Evolutionary conservation across 225 moss, liverwort and hornwort species (phyloP), one percentile per base, ranked within the genome.

Genomic region (Sphagnum contortum): DNA sequence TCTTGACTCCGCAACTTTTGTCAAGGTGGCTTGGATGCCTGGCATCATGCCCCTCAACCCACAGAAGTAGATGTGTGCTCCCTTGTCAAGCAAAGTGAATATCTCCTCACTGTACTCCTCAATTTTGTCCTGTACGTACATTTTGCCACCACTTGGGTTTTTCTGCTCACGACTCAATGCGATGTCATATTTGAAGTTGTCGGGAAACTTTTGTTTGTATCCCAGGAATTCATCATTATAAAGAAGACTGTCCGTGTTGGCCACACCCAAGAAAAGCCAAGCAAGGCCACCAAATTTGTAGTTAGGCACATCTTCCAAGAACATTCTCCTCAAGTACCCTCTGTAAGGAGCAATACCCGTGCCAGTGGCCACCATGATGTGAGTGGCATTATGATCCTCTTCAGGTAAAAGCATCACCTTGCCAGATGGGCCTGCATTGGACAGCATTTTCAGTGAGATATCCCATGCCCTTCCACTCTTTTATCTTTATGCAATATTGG

Each of bases 81-180:
- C 98, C 61, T 91, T 83, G 71, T 93, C 98, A 11, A 98, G 67
- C 44, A 91, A 61, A 3, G 74, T 69, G 67, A 98, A 98, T 2
- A 98, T 55, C 75, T 98, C 98, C 65, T 74, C 70, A 58, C 91
- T 88, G 67, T 98, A 89, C 63, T 98, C 93, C 66, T 91, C 93
- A 71, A 98, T 98, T 72, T 86, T 98, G 76, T 98, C 91, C 79
- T 98, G 98, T 60, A 98, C 90, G 57, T 98, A 93, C 93, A 98
- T 78, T 79, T 98, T 98, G 2, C 93, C 98, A 48, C 98, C 98
- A 51, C 4, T 66, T 53, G 55, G 13, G 48, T 98, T 98, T 8
- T 0, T 68, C 75, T 98, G 93, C 87, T 98, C 98, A 12, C 98
- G 80, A 63, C 93, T 93, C 11, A 98, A 75, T 9, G 98, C 98